Conservation (phyloP, 75 land plant genomes). For the Pseudotsuga menziesii region DNA sequence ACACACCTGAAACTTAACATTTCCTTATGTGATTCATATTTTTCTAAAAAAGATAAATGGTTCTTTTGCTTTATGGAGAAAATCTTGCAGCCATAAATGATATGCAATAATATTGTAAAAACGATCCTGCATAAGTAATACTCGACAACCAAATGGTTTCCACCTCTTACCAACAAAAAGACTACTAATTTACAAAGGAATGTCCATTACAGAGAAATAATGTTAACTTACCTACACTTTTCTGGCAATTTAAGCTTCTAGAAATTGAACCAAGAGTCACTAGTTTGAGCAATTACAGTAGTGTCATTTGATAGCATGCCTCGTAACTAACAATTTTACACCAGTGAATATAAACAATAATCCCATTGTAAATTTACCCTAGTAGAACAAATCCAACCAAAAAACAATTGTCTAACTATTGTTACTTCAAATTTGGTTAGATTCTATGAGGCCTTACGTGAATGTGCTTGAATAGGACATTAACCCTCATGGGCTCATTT, state of each 20-base stretch:
- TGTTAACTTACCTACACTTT: conserved; percentile 31
- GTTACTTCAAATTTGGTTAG: background rate
- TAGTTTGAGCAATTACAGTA: conserved; percentile 84
- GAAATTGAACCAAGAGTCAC: conserved; percentile 96
- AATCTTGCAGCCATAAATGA: too few species aligned
- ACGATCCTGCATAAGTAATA: too few species aligned
- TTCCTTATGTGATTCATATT: too few species aligned
- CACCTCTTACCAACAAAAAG: background rate
- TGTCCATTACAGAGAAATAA: background rate
- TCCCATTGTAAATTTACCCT: too few species aligned
- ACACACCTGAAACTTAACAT: too few species aligned
- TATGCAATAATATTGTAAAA: too few species aligned
- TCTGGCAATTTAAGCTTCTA: conserved; percentile 65
- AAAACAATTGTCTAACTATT: background rate
- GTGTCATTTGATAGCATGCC: conserved; percentile 48
- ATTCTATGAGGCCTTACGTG: conserved; percentile 17
- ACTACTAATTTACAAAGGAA: background rate
- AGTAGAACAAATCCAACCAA: background rate
- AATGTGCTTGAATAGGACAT: conserved; percentile 53
- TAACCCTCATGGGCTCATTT: conserved; percentile 49
- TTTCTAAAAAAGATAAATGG: too few species aligned
- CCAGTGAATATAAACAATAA: background rate
- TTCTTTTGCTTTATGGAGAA: too few species aligned
- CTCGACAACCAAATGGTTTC: background rate
- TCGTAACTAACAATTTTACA: conserved; percentile 17